Conservation (phyloP, 208 protist species). For the Trypanosoma avium region DNA sequence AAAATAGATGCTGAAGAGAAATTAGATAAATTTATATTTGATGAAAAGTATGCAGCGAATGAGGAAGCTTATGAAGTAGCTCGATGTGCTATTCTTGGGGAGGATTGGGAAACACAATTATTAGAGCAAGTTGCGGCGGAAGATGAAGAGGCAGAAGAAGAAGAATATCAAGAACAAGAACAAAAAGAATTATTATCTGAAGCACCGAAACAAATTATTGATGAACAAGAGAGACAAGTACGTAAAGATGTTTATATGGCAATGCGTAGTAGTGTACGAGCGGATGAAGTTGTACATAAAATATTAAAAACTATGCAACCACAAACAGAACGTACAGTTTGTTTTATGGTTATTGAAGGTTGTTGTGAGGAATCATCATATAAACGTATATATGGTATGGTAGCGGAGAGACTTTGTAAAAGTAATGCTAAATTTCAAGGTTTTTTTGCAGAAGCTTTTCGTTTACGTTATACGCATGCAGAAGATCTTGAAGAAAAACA, state of each 20-base stretch:
- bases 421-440: constrained; percentile 86
- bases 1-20: constrained; percentile 68
- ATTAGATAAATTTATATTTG: constrained; percentile 93
- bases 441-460: constrained; percentile 87
- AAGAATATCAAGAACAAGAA: constrained; percentile 33
- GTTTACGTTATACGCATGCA: constrained; percentile 91
- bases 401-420: constrained; percentile 96
- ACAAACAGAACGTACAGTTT: constrained; percentile 77
- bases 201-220: constrained; percentile 52
- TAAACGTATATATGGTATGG: constrained; percentile 94
- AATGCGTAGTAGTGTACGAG: constrained; percentile 96
- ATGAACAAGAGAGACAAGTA: constrained; percentile 90
- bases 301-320: constrained; percentile 88
- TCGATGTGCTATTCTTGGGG: constrained; percentile 91
- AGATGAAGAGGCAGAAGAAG: constrained; percentile 42
- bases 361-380: constrained; percentile 97
- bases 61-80: constrained; percentile 93
- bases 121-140: constrained; percentile 60
- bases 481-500: constrained; percentile 96
- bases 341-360: constrained; percentile 98
- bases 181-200: not conserved
- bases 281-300: constrained; percentile 99
- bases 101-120: constrained; percentile 83
- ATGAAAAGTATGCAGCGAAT: constrained; percentile 92
- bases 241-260: constrained; percentile 97